These are phyloP conservation scores for Euphrasia confusa DNA, from an alignment of 257 asterid species.

Conservation along the genomic window DNA sequence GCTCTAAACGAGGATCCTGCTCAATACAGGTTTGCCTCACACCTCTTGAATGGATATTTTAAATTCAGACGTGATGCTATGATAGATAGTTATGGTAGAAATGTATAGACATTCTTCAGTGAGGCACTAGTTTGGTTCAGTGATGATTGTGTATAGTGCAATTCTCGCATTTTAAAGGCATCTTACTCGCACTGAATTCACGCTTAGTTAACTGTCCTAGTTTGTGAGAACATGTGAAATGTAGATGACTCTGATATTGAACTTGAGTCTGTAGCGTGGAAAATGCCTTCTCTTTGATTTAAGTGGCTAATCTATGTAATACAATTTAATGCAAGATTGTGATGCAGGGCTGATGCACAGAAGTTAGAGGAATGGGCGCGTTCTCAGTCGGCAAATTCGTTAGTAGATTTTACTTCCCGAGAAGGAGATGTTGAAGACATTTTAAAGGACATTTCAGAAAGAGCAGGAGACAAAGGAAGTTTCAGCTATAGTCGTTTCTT, in stretches of 20 bases:
- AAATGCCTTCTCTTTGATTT: not conserved
- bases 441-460: constrained; percentile 71
- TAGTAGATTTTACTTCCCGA: constrained; percentile 69
- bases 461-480: constrained; percentile 61
- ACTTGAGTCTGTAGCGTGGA: not conserved
- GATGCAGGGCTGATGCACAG: constrained; percentile 69
- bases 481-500: constrained; percentile 92
- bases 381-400: constrained; percentile 53
- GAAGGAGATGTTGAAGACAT: constrained; percentile 77
- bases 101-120: not conserved
- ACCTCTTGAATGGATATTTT: not conserved
- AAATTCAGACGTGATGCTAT: not conserved
- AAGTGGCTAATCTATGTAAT: not conserved
- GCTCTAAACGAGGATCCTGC: constrained; percentile 87
- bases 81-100: not conserved
- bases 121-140: not conserved
- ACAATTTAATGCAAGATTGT: constrained; percentile 11
- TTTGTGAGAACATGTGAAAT: not conserved
- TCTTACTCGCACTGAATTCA: not conserved
- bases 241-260: not conserved
- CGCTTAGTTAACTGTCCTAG: not conserved
- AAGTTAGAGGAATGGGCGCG: constrained; percentile 93
- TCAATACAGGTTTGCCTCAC: constrained; percentile 57
- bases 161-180: not conserved
- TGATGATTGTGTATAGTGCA: not conserved